Base-by-base conservation (phyloP, 75 land plant genomes). In the Chamaecyparis obtusa region DNA sequence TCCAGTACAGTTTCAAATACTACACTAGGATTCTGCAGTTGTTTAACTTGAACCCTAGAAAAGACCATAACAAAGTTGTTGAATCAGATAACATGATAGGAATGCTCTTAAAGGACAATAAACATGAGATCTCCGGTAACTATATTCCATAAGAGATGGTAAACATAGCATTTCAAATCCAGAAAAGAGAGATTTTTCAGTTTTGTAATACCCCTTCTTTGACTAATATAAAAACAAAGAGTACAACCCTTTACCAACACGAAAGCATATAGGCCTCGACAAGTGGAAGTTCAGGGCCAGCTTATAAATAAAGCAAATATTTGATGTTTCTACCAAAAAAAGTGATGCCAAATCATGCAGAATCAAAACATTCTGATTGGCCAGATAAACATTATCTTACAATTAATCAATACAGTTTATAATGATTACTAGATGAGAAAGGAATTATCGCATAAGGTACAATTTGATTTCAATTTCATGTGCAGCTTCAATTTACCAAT, bases 41-140 rank as follows among this genome's bases (percentile, higher is more conserved):
- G 88, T 90, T 94, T 97, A 77, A 98, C 97, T 90, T 98, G 97
- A 72, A 95, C 98, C 86, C 99, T 97, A 92, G 83, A 88, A 33
- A 27, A 80, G 60, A 6, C 11, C 48, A 85, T 86, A 35, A 75
- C 30, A 87, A 51, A 56, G 30, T 36, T 44, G 37, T 33, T 19
- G n/a, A 81, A 32, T 81, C 83, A 81, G 51, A 46, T 11, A 24
- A 46, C 15, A 46, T 81, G 83, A 24, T 24, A 35, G 11, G 41
- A 84, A 48, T 48, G 19, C 41, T 33, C 27, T 13, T 54, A 56
- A 21, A 19, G 35, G 39, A 51, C 27, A 64, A 64, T n/a, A 84
- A 54, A 55, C 24, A 85, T 32, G 17, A 9, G 79, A 84, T 37
- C 32, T 32, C 69, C 76, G 56, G 9, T 64, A 27, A 64, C 27